Base-by-base conservation (phyloP, 2,329 filamentous ascomycete genomes). In the Fusarium floridanum region DNA sequence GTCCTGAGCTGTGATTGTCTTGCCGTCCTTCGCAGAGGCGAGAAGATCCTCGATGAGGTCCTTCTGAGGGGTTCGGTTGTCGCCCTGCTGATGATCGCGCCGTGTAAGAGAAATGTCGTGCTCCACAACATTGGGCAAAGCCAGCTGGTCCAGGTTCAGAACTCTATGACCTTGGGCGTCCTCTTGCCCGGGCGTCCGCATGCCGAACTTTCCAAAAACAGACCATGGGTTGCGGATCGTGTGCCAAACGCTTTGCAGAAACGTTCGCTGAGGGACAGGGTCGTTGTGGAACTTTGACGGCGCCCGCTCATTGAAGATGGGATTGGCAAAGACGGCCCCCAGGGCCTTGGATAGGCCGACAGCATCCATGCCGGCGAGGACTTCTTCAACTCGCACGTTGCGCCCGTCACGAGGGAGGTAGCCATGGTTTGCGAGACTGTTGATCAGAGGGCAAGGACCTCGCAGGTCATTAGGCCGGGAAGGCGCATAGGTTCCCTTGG, bases 51-150 rank as follows among this genome's bases (percentile, higher is more conserved):
- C 36, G 14, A 77, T 55, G 10, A 78, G 73, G 7, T 78, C 73
- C n/a, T 61, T 60, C 41, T 78, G 74, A 12, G 48, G 32, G 16
- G 56, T 48, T 10, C 64, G 39, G n/a, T 73, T 77, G 29, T 78
- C 76, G 6, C 74, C 74, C 41, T 78, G 74, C n/a, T 68, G 39
- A 20, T 66, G 63, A 45, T 77, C 76, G 16, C 55, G 76, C 4
- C 76, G 76, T 9, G 76, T 78, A 37, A 78, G 65, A 16, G 76
- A 78, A 48, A 78, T 62, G 24, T 78, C 76, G 17, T 78, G 76
- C 55, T 78, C 76, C 39, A 78, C 67, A 8, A 62, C 59, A n/a
- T 70, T 64, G 32, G 71, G 76, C 11, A 75, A 43, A 17, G 59
- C 67, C 2, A 78, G 67, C 48, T 78, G 73, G 34, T 78, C 68